Base-by-base conservation (phyloP, 2,329 filamentous ascomycete genomes). In the Phialophora expanda region DNA sequence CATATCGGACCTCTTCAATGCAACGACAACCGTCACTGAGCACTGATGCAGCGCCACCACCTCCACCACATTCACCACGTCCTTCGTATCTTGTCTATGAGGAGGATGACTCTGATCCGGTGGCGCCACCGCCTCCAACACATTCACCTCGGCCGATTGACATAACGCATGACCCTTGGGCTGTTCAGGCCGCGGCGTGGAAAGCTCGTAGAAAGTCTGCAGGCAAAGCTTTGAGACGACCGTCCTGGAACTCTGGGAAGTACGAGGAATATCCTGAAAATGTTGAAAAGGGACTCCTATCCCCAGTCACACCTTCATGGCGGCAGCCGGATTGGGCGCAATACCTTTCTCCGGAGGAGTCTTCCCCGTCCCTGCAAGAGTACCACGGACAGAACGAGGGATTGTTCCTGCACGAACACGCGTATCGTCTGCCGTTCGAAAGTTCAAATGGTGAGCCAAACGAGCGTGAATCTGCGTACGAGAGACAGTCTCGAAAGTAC, bases 131-230 rank as follows among this genome's bases (percentile, higher is more conserved):
- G 50, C 71, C 70, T 9, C 71, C 71, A 34, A 68, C 64, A 5
- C 71, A 73, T 66, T 73, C 70, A 5, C 71, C 71, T 17, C 64
- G 65, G 34, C 71, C 71, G 1, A 38, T 69, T 7, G 70, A 72
- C 59, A 66, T 71, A 17, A 67, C 56, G 6, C 64, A 61, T 48
- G 63, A 67, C 60, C 61, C 55, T 17, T 73, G 71, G 71, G 54
- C 64, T 12, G 34, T 56, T 26, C 70, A 72, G 44, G 67, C 69
- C n/a, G 62, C 62, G 20, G 59, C 59, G 7, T 71, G 71, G 71
- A 58, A 62, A 60, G 66, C 64, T 56, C 62, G 64, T 26, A 53
- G 66, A 46, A 57, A 62, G 14, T 65, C 66, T 41, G 62, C 67
- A 24, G 64, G 66, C 26, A 56, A 59, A 30, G 56, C 54, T 11